phyloP scores from a whole-genome alignment of 1,284 basidiomycete genomes.

The Fistulinella staudtii region DNA sequence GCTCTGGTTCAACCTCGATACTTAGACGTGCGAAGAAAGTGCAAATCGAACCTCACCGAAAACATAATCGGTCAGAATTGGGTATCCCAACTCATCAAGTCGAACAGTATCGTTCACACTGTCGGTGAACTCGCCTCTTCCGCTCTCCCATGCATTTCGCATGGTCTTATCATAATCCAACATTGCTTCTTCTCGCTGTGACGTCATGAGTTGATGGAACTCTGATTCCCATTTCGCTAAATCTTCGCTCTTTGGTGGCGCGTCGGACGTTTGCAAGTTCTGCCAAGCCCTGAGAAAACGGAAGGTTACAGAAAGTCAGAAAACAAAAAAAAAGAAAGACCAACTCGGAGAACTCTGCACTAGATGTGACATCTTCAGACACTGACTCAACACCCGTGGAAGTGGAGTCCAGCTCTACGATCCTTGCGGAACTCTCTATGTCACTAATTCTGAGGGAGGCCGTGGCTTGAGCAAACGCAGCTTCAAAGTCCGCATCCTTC shows the following conservation, averaged over 20 bases:
- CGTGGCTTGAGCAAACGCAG: slow-evolving; percentile 63
- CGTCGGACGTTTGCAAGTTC: slow-evolving; percentile 52
- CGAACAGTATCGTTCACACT: slow-evolving; percentile 38
- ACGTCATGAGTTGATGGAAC: slow-evolving; percentile 75
- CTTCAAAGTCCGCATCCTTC: slow-evolving; percentile 74
- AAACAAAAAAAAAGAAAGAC: slow-evolving; percentile 16
- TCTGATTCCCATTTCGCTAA: slow-evolving; percentile 87
- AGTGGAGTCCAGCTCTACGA: slow-evolving; percentile 52
- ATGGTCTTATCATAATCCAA: slow-evolving; percentile 57
- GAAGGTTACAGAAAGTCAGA: slow-evolving; percentile 3
- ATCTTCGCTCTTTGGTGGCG: slow-evolving; percentile 58
- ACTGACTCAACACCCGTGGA: slow-evolving; percentile 39
- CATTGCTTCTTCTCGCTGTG: slow-evolving; percentile 60
- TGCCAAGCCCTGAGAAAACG: slow-evolving; percentile 51
- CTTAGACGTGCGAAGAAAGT: slow-evolving; percentile 1
- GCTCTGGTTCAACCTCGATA: slow-evolving; percentile 38
- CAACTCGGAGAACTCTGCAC: slow-evolving; percentile 47
- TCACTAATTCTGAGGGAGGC: slow-evolving; percentile 45
- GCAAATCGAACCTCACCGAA: slow-evolving; percentile 58
- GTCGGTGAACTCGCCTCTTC: slow-evolving; percentile 43
- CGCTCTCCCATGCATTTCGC: slow-evolving; percentile 59
- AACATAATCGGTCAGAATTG: slow-evolving; percentile 62
- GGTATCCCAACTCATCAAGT: slow-evolving; percentile 72
- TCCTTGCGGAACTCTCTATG: slow-evolving; percentile 42
- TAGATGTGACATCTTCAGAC: slow-evolving; percentile 17